Base-by-base conservation (phyloP, 1,284 basidiomycete genomes). In the Mixia osmundae region DNA sequence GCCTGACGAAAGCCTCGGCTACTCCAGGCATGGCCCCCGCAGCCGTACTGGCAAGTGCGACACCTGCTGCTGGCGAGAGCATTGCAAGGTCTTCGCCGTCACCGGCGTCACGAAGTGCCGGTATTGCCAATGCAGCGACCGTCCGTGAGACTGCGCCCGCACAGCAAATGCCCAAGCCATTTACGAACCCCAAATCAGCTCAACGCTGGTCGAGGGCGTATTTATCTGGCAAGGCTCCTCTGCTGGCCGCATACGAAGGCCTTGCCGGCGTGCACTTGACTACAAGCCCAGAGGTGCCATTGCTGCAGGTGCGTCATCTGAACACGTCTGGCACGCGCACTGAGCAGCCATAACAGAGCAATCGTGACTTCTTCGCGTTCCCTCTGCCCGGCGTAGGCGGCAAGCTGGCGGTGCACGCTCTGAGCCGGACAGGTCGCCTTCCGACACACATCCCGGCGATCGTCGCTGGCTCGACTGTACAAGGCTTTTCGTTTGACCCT, bases 351-450 rank as follows among this genome's bases (percentile, higher is more conserved):
- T n/a, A n/a, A n/a, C n/a, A n/a, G n/a, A n/a, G n/a, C 2, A 56
- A 56, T 3, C 38, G 45, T 0, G 7, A 45, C 5, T 49, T 54
- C 26, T 49, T 58, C 3, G 52, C 60, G 46, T 60, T 59, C 49
- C 60, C 60, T 3, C 52, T 62, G 16, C 50, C 57, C 9, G 60
- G 61, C 1, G 53, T 60, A 0, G 61, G 61, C 10, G 61, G 61
- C 0, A 45, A 58, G n/a, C 42, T 63, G 10, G 56, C 48, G 3
- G 51, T 58, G 1, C 59, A 61, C 41, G 49, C 57, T 0, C 33
- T 60, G 12, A 33, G 39, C 3, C 47, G 53, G 33, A 59, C 54
- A 38, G 60, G 60, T 0, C 45, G 61, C 8, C 41, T 63, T 22
- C 50, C 54, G 0, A 43, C 44, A 3, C 38, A 38, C 20, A 25